Base-by-base conservation (phyloP, 2,329 filamentous ascomycete species). In the Aspergillus phoenicis region DNA sequence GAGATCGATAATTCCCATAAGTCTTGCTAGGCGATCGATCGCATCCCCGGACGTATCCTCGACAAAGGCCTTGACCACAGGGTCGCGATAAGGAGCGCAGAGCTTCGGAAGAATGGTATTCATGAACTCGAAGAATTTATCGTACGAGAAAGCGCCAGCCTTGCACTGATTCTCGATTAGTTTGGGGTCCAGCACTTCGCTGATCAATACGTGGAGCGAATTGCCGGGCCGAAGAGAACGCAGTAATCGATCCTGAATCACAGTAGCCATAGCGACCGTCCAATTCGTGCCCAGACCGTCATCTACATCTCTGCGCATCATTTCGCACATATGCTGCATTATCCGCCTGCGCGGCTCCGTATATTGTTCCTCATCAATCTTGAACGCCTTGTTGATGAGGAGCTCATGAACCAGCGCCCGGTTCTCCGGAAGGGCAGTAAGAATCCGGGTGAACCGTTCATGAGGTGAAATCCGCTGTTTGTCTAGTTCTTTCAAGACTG, bases 261-360 rank as follows among this genome's bases (percentile, higher is more conserved):
- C 85, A 49, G 87, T 84, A n/a, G 86, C 86, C 80, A 88, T 87
- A n/a, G 85, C 84, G 22, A 86, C 80, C 15, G 85, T 88, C 87
- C 87, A 89, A 17, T 80, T 74, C 4, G 82, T 80, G 17, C 83
- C 83, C 56, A 83, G 77, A 17, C 83, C 85, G 28, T 81, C 78
- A 64, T 84, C 83, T 52, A 86, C 84, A 58, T 83, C 85, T 59
- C 71, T 77, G 62, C 82, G 83, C 85, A 87, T 87, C 66, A 80
- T 81, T 53, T 82, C 81, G 68, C 85, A 88, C 65, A 87, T 81
- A 65, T 82, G 81, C 54, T 84, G 80, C 73, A 88, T 87, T 48
- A 89, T 76, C 38, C 82, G 80, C 61, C 83, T 82, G 24, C 86
- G 81, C 68, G 68, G 83, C 73, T 72, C 83, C 68, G 69, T 83